These are phyloP conservation scores for Leishmania aethiopica DNA, from an alignment of 208 protist species.

Conservation along the genomic window DNA sequence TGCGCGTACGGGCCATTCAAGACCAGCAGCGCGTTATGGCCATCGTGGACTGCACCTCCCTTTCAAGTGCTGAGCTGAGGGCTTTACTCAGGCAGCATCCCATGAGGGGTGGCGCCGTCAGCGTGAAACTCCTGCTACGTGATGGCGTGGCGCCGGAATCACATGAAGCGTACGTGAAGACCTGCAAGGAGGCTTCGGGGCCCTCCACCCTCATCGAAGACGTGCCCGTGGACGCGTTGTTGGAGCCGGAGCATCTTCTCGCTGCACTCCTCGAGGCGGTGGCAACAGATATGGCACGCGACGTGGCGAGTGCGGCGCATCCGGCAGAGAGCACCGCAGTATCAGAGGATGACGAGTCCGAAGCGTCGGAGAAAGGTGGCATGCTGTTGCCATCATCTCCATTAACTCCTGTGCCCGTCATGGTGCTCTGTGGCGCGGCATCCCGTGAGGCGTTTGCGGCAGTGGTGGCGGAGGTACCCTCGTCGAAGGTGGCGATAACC, in stretches of 20 bases:
- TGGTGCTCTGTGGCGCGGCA: constrained; percentile 30
- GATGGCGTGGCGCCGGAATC: not conserved
- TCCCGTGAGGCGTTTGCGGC: constrained; percentile 20
- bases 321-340: not conserved
- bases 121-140: constrained; percentile 16
- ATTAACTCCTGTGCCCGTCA: constrained; percentile 5
- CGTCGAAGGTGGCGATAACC: constrained; percentile 10
- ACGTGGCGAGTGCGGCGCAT: not conserved
- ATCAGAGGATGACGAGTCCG: constrained; percentile 4
- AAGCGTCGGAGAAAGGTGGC: not conserved
- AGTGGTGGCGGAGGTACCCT: constrained; percentile 17
- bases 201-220: constrained; percentile 11
- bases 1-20: constrained; percentile 39
- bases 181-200: not conserved
- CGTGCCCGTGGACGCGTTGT: constrained; percentile 37
- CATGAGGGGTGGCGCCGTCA: not conserved
- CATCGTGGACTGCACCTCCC: constrained; percentile 47
- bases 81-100: constrained; percentile 21
- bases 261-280: constrained; percentile 33
- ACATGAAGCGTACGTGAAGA: not conserved
- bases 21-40: constrained; percentile 12
- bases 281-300: not conserved
- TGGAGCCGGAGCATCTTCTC: constrained; percentile 47
- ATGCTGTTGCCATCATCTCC: not conserved
- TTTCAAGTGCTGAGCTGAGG: constrained; percentile 23